Percentiles rank a stretch among this genome's conserved stretches.
Evolutionary conservation across 2,329 filamentous ascomycete genomes (phyloP).

Genomic region (Clarireedia hainanense): DNA sequence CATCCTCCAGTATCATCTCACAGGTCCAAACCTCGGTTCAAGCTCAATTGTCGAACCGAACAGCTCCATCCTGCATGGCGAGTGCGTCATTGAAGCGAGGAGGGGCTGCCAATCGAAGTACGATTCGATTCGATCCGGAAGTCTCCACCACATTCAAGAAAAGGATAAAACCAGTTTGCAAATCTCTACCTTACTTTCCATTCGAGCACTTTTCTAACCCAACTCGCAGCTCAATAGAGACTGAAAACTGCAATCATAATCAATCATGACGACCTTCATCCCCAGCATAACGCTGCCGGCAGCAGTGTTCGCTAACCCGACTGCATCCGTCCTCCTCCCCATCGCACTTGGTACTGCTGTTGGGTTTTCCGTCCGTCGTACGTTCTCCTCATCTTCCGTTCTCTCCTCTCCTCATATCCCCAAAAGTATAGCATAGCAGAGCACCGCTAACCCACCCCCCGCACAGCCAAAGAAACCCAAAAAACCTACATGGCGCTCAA

Average conservation of each 20-base stretch:
- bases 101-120: not conserved
- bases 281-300: conserved; percentile 69
- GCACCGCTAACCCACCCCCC: not conserved
- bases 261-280: conserved; percentile 69
- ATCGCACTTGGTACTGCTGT: conserved; percentile 65
- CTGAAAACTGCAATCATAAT: not conserved
- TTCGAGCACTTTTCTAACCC: not conserved
- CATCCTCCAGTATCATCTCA: not conserved
- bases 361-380: conserved; percentile 61
- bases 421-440: not conserved
- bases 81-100: conserved; percentile 5
- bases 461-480: conserved; percentile 48
- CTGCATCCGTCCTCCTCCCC: conserved; percentile 68
- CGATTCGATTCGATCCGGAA: not conserved
- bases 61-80: not conserved
- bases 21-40: not conserved
- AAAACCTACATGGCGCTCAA: conserved; percentile 57
- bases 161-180: not conserved
- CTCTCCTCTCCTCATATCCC: not conserved
- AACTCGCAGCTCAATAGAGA: not conserved
- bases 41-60: not conserved
- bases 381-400: conserved; percentile 24
- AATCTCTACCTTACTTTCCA: not conserved
- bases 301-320: conserved; percentile 62
- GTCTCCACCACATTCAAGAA: not conserved